Evolutionary conservation across 106 monocot genomes (phyloP).

Genomic region (Phalaenopsis equestris): DNA sequence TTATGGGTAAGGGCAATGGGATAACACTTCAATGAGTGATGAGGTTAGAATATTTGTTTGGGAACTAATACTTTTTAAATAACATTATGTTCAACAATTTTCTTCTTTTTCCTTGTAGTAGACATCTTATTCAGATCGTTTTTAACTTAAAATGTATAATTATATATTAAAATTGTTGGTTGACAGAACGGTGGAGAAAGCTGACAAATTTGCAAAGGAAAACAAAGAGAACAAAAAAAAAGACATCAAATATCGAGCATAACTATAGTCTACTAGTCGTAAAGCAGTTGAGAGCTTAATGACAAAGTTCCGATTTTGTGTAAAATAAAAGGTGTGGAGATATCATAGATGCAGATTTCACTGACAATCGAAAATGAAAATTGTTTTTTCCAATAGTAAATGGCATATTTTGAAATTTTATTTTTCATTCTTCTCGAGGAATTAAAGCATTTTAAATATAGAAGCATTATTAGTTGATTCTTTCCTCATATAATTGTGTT

Average conservation of each 20-base stretch:
- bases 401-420: no score
- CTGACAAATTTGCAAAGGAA: slow-evolving; percentile 30
- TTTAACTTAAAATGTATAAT: no score
- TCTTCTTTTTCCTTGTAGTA: no score
- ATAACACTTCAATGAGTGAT: slow-evolving; percentile 52
- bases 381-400: no score
- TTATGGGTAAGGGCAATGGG: slow-evolving; percentile 64
- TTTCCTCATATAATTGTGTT: no score
- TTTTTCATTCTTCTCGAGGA: no score
- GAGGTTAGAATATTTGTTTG: slow-evolving; percentile 31
- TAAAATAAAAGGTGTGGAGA: slow-evolving; percentile 28
- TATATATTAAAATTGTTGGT: slow-evolving; percentile 1
- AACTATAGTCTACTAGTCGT: slow-evolving; percentile 36
- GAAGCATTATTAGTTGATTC: no score
- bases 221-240: slow-evolving; percentile 37
- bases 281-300: slow-evolving; percentile 39
- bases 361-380: slow-evolving; percentile 17
- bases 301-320: slow-evolving; percentile 31
- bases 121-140: no score
- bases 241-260: slow-evolving; percentile 37
- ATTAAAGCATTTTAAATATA: no score
- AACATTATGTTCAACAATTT: no score
- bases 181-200: slow-evolving; percentile 29
- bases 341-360: slow-evolving; percentile 57
- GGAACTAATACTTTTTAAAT: no score